These are phyloP conservation scores for Candida dajiaensis DNA, from an alignment of 805 yeast species.

Conservation along the genomic window DNA sequence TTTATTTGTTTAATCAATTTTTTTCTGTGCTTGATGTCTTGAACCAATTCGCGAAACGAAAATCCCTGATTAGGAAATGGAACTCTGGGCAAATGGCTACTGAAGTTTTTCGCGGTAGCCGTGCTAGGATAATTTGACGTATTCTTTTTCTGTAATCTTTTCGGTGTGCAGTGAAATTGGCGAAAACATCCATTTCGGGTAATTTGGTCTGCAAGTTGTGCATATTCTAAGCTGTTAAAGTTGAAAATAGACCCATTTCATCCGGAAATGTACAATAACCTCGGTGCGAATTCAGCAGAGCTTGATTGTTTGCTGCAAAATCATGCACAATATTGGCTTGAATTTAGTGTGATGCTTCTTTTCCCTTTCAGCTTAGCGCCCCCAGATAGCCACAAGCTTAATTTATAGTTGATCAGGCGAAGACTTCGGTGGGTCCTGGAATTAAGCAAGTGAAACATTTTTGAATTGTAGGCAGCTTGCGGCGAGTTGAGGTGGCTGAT, in stretches of 20 bases:
- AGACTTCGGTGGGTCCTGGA: no score
- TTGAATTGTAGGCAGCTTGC: no score
- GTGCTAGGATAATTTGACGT: not conserved
- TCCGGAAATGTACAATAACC: not conserved
- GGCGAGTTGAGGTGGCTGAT: no score
- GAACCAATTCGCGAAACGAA: not conserved
- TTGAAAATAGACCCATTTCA: not conserved
- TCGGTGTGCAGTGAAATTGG: not conserved
- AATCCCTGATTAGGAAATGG: not conserved
- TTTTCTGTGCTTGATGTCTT: no score
- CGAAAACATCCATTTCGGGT: not conserved
- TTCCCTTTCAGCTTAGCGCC: no score
- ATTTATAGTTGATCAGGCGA: no score
- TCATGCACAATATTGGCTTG: not conserved
- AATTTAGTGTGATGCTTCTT: no score
- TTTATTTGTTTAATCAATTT: not conserved
- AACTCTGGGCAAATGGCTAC: not conserved
- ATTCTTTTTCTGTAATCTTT: not conserved
- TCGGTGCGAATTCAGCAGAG: not conserved
- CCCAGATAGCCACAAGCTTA: no score
- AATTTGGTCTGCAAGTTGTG: not conserved
- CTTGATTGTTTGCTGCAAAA: not conserved
- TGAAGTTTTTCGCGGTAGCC: not conserved
- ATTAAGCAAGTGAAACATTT: no score
- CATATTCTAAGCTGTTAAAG: not conserved